Evolutionary conservation across 768 basidiomycete genomes (phyloP), one percentile per base, ranked within the genome.

Genomic region (Chiua virens): DNA sequence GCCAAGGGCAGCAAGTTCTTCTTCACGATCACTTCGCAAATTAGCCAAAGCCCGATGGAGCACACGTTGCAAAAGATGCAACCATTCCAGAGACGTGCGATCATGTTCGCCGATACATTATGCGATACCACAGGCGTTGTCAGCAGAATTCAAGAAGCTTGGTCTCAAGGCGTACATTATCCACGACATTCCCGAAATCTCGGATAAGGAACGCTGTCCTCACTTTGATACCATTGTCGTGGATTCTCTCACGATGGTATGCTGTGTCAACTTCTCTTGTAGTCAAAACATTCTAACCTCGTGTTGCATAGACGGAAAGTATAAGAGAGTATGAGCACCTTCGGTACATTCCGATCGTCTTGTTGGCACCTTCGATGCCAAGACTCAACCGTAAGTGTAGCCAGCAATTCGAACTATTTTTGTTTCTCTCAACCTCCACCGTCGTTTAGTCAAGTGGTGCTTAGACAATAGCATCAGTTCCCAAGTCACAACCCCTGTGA

Each of bases 221-320:
- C 86, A 92, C 63, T 88, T 97, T 58, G 96, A 99, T 66, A 93
- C 95, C 8, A 94, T 98, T 56, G 87, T 98, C 40, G 91, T 96
- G 27, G 96, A 98, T 73, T 90, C 92, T 37, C 73, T 96, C 55
- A 76, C 69, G 40, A 83, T 92, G 61, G 94, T 96, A 67, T 60
- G 89, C 79, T 72, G 45, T 47, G 50, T 52, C 18, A 18, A 40
- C 38, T 37, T 28, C 28, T 28, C 28, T 36, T 23, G 21, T 50
- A 22, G 18, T 45, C 5, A 27, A 15, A 34, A 7, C 15, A 23
- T 34, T 17, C 51, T 64, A 44, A 61, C 57, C 56, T 44, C 60
- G 49, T 63, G 57, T 41, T 37, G 39, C 21, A 13, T 59, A 96
- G 92, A 93, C 92, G 21, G 93, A 97, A 66, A 82, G 78, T 57